These are phyloP conservation scores for Cladophialophora yegresii DNA, from an alignment of 2,329 filamentous ascomycete genomes.

Conservation along the genomic window DNA sequence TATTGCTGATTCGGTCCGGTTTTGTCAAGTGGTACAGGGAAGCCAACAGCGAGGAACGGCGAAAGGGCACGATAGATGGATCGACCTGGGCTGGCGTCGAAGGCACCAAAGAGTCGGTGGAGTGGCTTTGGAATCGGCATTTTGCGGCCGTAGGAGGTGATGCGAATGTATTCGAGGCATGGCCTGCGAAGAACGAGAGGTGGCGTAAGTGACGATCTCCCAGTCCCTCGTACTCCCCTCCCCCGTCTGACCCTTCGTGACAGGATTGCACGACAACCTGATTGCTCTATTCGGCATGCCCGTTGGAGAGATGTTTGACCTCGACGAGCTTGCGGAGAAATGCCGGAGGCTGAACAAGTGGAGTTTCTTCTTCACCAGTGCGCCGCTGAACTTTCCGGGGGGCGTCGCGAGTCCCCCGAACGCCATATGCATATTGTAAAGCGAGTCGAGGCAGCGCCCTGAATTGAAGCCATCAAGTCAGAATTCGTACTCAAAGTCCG, in stretches of 20 bases:
- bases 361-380: constrained; percentile 48
- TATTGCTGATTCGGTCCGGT: constrained; percentile 66
- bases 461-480: neutral
- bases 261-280: constrained; percentile 32
- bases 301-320: constrained; percentile 40
- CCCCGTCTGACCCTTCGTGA: constrained; percentile 23
- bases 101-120: constrained; percentile 57
- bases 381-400: constrained; percentile 47
- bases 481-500: constrained; percentile 30
- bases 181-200: constrained; percentile 50
- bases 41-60: constrained; percentile 43
- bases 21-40: constrained; percentile 60
- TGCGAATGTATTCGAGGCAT: constrained; percentile 63
- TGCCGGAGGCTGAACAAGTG: constrained; percentile 43
- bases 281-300: constrained; percentile 37
- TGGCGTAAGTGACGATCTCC: constrained; percentile 17
- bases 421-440: constrained; percentile 32
- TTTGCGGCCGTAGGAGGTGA: constrained; percentile 68
- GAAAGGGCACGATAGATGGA: constrained; percentile 39
- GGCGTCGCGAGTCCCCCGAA: constrained; percentile 44
- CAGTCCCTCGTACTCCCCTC: too few species aligned
- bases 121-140: constrained; percentile 69
- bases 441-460: neutral
- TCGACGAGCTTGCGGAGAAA: constrained; percentile 43
- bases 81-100: constrained; percentile 53